A percentile compares a stretch with the other conserved stretches of the same genome.
These are phyloP conservation scores for Ogataea ramenticola DNA, from an alignment of 805 yeast genomes.

Conservation along the genomic window DNA sequence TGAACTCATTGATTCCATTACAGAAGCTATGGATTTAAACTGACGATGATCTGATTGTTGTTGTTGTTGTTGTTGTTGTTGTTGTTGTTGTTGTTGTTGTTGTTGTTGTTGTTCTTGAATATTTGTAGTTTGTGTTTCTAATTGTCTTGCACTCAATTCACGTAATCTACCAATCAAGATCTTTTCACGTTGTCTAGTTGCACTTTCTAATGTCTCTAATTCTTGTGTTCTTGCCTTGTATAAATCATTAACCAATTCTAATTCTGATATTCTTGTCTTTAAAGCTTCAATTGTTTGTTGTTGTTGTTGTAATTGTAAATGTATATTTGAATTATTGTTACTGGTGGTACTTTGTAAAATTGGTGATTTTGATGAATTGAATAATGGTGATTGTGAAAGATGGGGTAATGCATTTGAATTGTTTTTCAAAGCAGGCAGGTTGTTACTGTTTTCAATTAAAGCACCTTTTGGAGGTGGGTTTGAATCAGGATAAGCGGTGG, in stretches of 20 bases:
- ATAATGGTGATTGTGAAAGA: slow-evolving; percentile 1
- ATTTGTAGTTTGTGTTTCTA: neutral
- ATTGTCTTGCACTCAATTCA: slow-evolving; percentile 21
- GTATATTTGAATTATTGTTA: no score
- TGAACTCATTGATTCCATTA: neutral
- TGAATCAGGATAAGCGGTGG: neutral
- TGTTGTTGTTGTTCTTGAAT: neutral
- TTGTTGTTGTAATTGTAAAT: slow-evolving; percentile 1
- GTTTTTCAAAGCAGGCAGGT: neutral
- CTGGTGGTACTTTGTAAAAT: neutral
- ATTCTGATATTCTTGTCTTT: slow-evolving; percentile 74
- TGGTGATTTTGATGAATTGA: neutral
- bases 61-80: slow-evolving; percentile 1
- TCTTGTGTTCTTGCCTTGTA: slow-evolving; percentile 79
- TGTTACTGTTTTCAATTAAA: slow-evolving; percentile 1
- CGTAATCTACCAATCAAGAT: slow-evolving; percentile 43
- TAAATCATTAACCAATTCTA: slow-evolving; percentile 85
- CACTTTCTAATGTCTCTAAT: slow-evolving; percentile 62
- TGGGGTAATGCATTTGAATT: slow-evolving; percentile 2
- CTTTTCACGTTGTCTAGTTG: slow-evolving; percentile 42
- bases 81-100: slow-evolving; percentile 1
- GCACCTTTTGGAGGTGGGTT: slow-evolving; percentile 1
- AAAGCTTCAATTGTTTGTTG: slow-evolving; percentile 23
- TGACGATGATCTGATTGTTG: neutral
- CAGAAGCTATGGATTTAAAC: neutral